Evolutionary conservation across 2,329 filamentous ascomycete genomes (phyloP).

Genomic region (Metarhizium robertsii): DNA sequence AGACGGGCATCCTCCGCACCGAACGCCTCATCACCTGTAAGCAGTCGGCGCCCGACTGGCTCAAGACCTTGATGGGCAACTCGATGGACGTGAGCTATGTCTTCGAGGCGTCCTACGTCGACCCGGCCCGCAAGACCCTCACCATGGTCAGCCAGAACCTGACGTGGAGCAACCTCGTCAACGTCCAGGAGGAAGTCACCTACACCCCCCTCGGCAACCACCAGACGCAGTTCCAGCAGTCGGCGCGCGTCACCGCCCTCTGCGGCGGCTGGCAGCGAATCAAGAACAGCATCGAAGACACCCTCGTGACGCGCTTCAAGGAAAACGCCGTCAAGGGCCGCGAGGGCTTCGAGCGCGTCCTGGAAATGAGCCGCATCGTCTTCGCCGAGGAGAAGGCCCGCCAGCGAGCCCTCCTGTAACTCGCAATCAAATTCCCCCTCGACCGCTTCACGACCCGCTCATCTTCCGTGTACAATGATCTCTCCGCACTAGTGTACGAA

Average conservation of each 20-base stretch:
- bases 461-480: background rate
- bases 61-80: conserved; percentile 66
- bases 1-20: conserved; percentile 50
- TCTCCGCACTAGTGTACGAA: background rate
- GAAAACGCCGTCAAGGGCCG: conserved; percentile 87
- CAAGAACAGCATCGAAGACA: conserved; percentile 91
- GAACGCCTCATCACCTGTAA: conserved; percentile 55
- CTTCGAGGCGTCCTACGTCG: conserved; percentile 93
- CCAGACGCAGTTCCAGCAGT: conserved; percentile 77
- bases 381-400: conserved; percentile 82
- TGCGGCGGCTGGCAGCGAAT: conserved; percentile 97
- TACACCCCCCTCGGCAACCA: conserved; percentile 56
- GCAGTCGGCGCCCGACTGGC: conserved; percentile 64
- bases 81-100: conserved; percentile 76
- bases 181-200: conserved; percentile 84
- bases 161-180: conserved; percentile 84
- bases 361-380: conserved; percentile 85
- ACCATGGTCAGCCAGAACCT: conserved; percentile 96
- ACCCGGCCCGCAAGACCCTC: conserved; percentile 72
- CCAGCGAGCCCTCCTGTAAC: conserved; percentile 13
- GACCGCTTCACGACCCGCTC: background rate
- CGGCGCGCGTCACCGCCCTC: conserved; percentile 85
- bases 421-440: background rate
- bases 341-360: conserved; percentile 89
- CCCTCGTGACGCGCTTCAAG: conserved; percentile 76